A percentile compares a stretch with the other conserved stretches of the same genome.
Evolutionary conservation across 1,284 basidiomycete species (phyloP).

Genomic region (Cutaneotrichosporon daszewskae): DNA sequence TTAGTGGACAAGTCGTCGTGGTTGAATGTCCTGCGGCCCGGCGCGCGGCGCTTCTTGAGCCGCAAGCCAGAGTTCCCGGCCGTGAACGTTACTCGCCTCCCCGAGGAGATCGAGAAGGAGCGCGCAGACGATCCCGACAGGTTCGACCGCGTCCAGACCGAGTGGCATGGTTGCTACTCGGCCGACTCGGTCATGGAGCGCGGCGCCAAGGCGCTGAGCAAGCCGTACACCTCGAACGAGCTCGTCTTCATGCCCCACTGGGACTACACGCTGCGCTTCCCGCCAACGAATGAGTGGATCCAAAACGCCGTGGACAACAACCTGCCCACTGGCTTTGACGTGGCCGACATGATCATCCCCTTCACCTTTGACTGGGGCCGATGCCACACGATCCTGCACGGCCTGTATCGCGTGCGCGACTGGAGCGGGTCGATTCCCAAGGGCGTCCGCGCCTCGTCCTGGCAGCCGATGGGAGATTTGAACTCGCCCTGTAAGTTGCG

Average conservation of each 20-base stretch:
- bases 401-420: conserved; percentile 17
- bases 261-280: conserved; percentile 15
- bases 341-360: conserved; percentile 35
- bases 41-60: conserved; percentile 24
- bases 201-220: conserved; percentile 18
- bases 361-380: conserved; percentile 46
- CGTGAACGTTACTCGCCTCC: conserved; percentile 24
- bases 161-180: conserved; percentile 25
- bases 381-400: conserved; percentile 22
- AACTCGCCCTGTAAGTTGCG: conserved; percentile 17
- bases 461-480: conserved; percentile 32
- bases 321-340: conserved; percentile 12
- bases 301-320: conserved; percentile 20
- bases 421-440: conserved; percentile 1
- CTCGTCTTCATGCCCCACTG: conserved; percentile 43
- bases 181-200: conserved; percentile 30
- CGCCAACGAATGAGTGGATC: conserved; percentile 18
- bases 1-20: conserved; percentile 23
- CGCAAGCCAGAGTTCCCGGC: conserved; percentile 14
- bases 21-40: conserved; percentile 31
- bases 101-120: conserved; percentile 16
- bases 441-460: conserved; percentile 12
- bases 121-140: conserved; percentile 10
- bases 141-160: conserved; percentile 19
- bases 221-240: conserved; percentile 25